Percentiles rank a stretch among this genome's conserved stretches.
Conservation (phyloP, 345 rosid genomes). For the Arabis alpina region DNA sequence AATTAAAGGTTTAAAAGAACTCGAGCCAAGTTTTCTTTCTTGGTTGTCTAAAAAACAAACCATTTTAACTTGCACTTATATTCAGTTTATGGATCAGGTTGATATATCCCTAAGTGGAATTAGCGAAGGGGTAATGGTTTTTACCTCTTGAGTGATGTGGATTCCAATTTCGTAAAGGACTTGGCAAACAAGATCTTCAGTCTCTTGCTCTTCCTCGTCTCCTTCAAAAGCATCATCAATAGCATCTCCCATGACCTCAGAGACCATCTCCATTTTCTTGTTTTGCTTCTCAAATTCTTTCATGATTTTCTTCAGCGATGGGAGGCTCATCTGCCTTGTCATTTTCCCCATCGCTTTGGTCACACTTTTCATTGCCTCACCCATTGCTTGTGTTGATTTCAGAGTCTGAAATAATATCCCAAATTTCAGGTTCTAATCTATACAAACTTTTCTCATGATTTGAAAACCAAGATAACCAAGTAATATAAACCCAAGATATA, state of each 20-base stretch:
- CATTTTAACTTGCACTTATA: not conserved
- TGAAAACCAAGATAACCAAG: no score
- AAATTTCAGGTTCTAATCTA: not conserved
- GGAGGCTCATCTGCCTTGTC: conserved; percentile 81
- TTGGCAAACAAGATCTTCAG: conserved; percentile 50
- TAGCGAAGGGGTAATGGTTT: not conserved
- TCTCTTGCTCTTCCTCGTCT: conserved; percentile 82
- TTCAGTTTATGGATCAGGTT: not conserved
- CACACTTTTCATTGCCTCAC: conserved; percentile 83
- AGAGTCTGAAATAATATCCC: conserved; percentile 45
- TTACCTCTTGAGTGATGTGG: conserved; percentile 73
- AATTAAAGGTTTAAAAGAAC: no score
- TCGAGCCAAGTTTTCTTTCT: no score
- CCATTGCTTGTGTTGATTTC: conserved; percentile 81
- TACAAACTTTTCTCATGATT: no score
- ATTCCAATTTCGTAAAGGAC: conserved; percentile 27
- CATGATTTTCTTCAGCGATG: conserved; percentile 73
- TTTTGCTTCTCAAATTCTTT: conserved; percentile 77
- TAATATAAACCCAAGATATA: no score
- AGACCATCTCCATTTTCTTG: conserved; percentile 80
- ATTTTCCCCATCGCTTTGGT: conserved; percentile 83
- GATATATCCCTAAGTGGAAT: not conserved
- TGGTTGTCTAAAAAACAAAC: not conserved
- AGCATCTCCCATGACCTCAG: conserved; percentile 76
- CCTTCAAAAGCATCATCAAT: conserved; percentile 80